phyloP scores from a whole-genome alignment of 2,329 filamentous ascomycete genomes.

The Nigrospora osmanthi region DNA sequence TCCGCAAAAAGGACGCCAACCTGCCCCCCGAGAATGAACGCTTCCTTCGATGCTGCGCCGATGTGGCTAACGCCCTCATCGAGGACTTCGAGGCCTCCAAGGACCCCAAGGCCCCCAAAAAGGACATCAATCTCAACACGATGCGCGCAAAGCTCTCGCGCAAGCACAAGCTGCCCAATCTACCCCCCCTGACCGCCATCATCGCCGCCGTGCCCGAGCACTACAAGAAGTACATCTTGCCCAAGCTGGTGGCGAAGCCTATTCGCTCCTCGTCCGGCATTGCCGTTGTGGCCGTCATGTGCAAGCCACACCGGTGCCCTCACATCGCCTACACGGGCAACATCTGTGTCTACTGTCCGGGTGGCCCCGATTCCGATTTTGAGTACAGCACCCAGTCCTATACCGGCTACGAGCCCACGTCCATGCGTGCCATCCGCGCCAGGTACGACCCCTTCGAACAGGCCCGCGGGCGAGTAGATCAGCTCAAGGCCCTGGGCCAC shows the following conservation, averaged over 20 bases:
- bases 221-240: constrained; percentile 98
- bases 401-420: constrained; percentile 96
- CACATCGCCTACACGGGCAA: constrained; percentile 98
- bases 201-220: constrained; percentile 98
- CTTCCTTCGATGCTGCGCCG: constrained; percentile 87
- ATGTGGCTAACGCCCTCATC: constrained; percentile 88
- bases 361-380: constrained; percentile 95
- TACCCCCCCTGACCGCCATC: constrained; percentile 90
- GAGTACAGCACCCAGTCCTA: constrained; percentile 99
- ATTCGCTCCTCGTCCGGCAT: constrained; percentile 95
- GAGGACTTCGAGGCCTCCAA: constrained; percentile 83
- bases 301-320: constrained; percentile 94
- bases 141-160: constrained; percentile 81
- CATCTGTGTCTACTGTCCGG: constrained; percentile 97
- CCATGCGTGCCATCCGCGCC: constrained; percentile 94
- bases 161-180: constrained; percentile 82
- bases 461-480: constrained; percentile 88
- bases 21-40: constrained; percentile 90
- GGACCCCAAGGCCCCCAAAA: constrained; percentile 63
- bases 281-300: constrained; percentile 98
- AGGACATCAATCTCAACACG: constrained; percentile 88
- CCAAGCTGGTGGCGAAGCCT: constrained; percentile 93
- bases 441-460: constrained; percentile 98
- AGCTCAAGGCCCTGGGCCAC: constrained; percentile 91
- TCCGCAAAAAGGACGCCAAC: constrained; percentile 64